Base-by-base conservation (phyloP, 1,284 basidiomycete genomes). In the Cutaneotrichosporon sp. region DNA sequence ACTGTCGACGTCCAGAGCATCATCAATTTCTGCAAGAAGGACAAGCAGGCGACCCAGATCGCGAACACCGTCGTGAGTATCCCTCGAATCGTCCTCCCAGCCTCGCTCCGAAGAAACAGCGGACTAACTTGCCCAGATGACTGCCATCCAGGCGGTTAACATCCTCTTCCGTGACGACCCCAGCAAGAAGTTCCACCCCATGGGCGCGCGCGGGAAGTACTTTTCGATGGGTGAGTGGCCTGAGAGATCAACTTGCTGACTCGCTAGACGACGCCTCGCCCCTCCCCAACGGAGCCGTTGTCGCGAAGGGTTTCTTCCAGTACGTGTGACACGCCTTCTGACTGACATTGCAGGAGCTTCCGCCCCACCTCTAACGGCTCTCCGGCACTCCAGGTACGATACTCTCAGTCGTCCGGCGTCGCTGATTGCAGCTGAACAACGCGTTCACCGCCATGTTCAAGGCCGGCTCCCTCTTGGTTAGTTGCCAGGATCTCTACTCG, bases 391-490 rank as follows among this genome's bases (percentile, higher is more conserved):
- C 75, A 77, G 47, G 25, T 50, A 42, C 18, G 47, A 18, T 14
- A 25, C 24, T n/a, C n/a, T n/a, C n/a, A n/a, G 11, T 22, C 24
- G 8, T 24, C 22, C 11, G 24, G 10, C 11, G 16, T 24, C 25
- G 45, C 45, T 46, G 45, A 46, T 22, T 46, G 4, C 20, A 46
- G 74, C 65, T 80, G 47, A 77, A 80, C 67, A 76, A 73, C 22
- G 79, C 79, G 1, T 78, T 76, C 66, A 76, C 76, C 2, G 78
- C 79, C 3, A 77, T 81, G 59, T 66, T 78, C 58, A 64, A 72
- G 46, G 64, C 74, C 6, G 79, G 79, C 5, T 67, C 63, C 38
- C 66, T 80, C 14, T 50, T 69, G 38, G 75, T 77, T 38, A 67
- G 74, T 70, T 18, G 13, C 3, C 14, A 6, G 29, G 11, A 34